A percentile compares a stretch with the other conserved stretches of the same genome.
Evolutionary conservation across 192 early-diverging fungal species (phyloP).

Genomic region (Podila clonocystis): DNA sequence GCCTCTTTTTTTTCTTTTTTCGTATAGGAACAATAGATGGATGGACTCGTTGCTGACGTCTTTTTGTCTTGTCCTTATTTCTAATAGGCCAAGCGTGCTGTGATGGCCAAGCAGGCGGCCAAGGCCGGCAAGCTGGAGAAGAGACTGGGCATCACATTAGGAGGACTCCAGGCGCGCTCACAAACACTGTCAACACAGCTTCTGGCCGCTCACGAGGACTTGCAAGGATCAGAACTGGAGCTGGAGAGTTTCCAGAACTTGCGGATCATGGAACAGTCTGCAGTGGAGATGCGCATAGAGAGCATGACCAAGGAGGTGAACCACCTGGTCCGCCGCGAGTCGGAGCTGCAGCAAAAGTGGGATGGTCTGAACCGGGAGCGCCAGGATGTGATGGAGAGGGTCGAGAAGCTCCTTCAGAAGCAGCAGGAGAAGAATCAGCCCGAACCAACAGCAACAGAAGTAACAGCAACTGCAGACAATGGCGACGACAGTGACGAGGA

Average conservation of each 20-base stretch:
- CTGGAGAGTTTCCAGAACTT: constrained; percentile 67
- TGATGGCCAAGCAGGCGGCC: constrained; percentile 79
- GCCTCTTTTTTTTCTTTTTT: constrained; percentile 1
- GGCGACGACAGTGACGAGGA: neutral
- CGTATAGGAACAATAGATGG: too few species aligned
- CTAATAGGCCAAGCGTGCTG: constrained; percentile 65
- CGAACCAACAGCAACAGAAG: neutral
- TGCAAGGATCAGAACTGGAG: constrained; percentile 68
- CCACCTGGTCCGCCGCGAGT: constrained; percentile 49
- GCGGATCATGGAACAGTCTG: constrained; percentile 64
- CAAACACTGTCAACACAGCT: constrained; percentile 72
- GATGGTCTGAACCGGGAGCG: constrained; percentile 40
- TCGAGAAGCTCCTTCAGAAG: constrained; percentile 56
- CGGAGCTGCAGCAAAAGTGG: constrained; percentile 51
- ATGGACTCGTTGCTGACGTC: too few species aligned
- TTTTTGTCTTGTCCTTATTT: constrained; percentile 1
- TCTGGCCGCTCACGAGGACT: constrained; percentile 61
- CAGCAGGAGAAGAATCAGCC: constrained; percentile 14
- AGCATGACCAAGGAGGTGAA: constrained; percentile 55
- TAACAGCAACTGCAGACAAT: neutral
- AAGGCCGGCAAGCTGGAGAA: constrained; percentile 89
- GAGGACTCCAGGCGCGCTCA: constrained; percentile 84
- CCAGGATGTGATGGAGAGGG: constrained; percentile 54
- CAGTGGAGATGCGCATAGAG: constrained; percentile 67
- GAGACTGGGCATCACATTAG: constrained; percentile 78